Base-by-base conservation (phyloP, 106 monocot species). In the Agapanthus africanus region DNA sequence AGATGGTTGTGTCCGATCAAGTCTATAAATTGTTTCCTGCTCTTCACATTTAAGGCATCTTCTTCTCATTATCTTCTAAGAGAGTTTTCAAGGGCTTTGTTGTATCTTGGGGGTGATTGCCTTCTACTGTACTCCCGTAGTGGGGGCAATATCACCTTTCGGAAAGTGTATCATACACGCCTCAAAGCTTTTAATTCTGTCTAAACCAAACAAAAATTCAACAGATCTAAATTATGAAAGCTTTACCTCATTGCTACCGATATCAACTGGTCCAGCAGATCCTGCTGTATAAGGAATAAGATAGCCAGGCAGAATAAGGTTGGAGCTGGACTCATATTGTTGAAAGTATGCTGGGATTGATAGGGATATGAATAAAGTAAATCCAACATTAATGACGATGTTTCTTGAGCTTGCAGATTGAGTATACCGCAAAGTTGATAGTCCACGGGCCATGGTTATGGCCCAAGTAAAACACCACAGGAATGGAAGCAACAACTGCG, bases 401-500 rank as follows among this genome's bases (percentile, higher is more conserved):
- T 99, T 99, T 39, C 93, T 89, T 31, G 99, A 83, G 78, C 87
- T 93, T 70, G 85, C 93, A 46, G 87, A 71, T 80, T 90, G 90
- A 30, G 93, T 93, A 60, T 93, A 90, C 42, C 79, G 82, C 73
- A 99, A 56, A 38, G 99, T 90, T 41, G 99, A 93, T 23, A 99
- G 80, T 11, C 99, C 99, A 49, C 87, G 78, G 34, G 99, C 87
- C 59, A 85, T 87, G 63, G 79, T 79, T 41, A 93, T 75, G 66
- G 93, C 89, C 99, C 99, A 99, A 30, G 84, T 83, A 74, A 99
- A 99, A 79, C 93, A 99, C 34, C 37, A 87, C 50, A 14, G 99
- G 99, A 7, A 99, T 85, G 6, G 99, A 99, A 54, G 99, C 99
- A 78, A 99, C 79, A 52, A 99, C 77, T 14, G 93, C 99, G 49